These are phyloP conservation scores for Ramalina intermedia DNA, from an alignment of 495 filamentous ascomycete genomes.

Conservation along the genomic window DNA sequence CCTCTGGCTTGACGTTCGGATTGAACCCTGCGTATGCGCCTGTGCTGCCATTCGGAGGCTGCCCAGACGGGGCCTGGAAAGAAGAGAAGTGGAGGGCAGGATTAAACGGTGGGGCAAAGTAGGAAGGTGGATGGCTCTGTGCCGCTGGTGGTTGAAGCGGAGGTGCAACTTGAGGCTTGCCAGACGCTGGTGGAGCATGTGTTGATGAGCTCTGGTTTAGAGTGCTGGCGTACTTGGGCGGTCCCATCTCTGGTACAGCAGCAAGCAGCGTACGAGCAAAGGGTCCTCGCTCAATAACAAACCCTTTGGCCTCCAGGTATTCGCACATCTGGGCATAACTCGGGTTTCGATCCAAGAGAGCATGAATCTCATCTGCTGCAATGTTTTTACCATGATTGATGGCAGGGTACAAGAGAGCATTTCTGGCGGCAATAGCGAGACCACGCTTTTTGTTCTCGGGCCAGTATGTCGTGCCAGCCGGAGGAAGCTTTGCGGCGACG, in stretches of 20 bases:
- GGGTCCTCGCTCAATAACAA: slow-evolving; percentile 27
- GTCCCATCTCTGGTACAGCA: slow-evolving; percentile 25
- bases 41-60: neutral
- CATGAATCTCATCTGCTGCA: slow-evolving; percentile 21
- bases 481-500: neutral
- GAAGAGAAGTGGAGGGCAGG: too few species aligned
- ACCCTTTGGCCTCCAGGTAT: slow-evolving; percentile 27
- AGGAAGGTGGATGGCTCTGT: neutral
- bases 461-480: slow-evolving; percentile 16
- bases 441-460: slow-evolving; percentile 20
- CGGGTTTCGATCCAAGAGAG: slow-evolving; percentile 31
- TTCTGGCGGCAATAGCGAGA: slow-evolving; percentile 21
- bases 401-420: slow-evolving; percentile 14
- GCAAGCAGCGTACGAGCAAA: slow-evolving; percentile 32
- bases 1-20: neutral
- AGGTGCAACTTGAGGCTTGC: neutral
- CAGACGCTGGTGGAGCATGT: neutral
- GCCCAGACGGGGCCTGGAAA: too few species aligned
- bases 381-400: slow-evolving; percentile 18
- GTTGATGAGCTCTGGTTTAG: neutral
- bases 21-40: neutral
- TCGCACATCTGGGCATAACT: slow-evolving; percentile 36
- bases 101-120: neutral
- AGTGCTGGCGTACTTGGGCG: neutral
- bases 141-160: neutral